Evolutionary conservation across 2,329 filamentous ascomycete species (phyloP).

Genomic region (Fusarium transvaalense): DNA sequence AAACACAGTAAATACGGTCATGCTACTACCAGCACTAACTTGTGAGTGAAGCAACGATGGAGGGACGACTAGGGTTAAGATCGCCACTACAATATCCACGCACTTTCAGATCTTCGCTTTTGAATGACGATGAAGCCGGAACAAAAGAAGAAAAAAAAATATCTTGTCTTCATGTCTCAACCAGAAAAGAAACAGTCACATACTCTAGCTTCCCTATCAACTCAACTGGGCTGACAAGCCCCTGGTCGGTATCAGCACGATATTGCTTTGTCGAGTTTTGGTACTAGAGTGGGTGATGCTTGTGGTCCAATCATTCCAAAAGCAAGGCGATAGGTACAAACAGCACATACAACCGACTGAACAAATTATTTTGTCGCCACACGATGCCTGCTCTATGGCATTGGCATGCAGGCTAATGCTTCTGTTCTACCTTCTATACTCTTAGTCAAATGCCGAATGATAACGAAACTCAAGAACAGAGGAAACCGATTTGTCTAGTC

Average conservation of each 20-base stretch:
- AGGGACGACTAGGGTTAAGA: slow-evolving; percentile 13
- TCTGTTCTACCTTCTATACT: not conserved
- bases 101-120: not conserved
- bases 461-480: not conserved
- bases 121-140: not conserved
- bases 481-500: not conserved
- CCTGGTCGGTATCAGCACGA: slow-evolving; percentile 1
- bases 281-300: not conserved
- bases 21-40: not conserved
- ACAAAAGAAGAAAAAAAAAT: slow-evolving; percentile 10
- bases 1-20: not conserved
- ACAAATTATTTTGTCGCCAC: not conserved
- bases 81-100: slow-evolving; percentile 14
- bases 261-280: slow-evolving; percentile 30
- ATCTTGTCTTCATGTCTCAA: not conserved
- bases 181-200: not conserved
- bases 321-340: slow-evolving; percentile 17
- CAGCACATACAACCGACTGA: not conserved
- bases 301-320: slow-evolving; percentile 31
- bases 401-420: not conserved
- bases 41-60: not conserved
- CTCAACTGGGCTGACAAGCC: not conserved
- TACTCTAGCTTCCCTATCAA: not conserved
- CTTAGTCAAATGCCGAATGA: not conserved
- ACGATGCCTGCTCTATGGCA: not conserved